These are phyloP conservation scores for Chiua sp. DNA, from an alignment of 1,284 basidiomycete species.

Conservation along the genomic window DNA sequence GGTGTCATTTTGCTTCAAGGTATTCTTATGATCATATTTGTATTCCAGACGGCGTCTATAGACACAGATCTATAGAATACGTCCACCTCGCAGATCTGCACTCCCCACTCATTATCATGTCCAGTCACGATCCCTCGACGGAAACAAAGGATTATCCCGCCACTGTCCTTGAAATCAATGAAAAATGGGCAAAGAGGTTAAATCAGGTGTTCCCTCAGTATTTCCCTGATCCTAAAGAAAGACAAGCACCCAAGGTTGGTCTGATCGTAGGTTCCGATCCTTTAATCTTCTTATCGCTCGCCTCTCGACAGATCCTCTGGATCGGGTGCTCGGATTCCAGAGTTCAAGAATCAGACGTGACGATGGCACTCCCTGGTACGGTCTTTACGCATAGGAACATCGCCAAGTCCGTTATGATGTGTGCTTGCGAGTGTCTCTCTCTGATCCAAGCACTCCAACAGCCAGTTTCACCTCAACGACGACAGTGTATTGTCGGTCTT, in stretches of 20 bases:
- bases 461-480: slow-evolving; percentile 32
- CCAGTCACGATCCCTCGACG: neutral
- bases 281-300: neutral
- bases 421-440: neutral
- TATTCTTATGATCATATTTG: too few relatives aligned
- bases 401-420: slow-evolving; percentile 40
- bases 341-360: slow-evolving; percentile 48
- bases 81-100: neutral
- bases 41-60: too few relatives aligned
- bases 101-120: slow-evolving; percentile 8
- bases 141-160: neutral
- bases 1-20: too few relatives aligned
- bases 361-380: slow-evolving; percentile 47
- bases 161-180: slow-evolving; percentile 16
- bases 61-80: too few relatives aligned
- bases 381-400: slow-evolving; percentile 59
- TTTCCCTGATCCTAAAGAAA: slow-evolving; percentile 17
- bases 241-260: slow-evolving; percentile 28
- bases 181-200: slow-evolving; percentile 25
- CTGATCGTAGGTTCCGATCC: neutral
- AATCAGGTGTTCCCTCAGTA: slow-evolving; percentile 31
- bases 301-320: slow-evolving; percentile 50
- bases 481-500: slow-evolving; percentile 30
- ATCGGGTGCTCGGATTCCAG: slow-evolving; percentile 59
- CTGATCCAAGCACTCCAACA: slow-evolving; percentile 4